Base-by-base conservation (phyloP, 2,329 filamentous ascomycete species). In the Podosphaera aphanis region DNA sequence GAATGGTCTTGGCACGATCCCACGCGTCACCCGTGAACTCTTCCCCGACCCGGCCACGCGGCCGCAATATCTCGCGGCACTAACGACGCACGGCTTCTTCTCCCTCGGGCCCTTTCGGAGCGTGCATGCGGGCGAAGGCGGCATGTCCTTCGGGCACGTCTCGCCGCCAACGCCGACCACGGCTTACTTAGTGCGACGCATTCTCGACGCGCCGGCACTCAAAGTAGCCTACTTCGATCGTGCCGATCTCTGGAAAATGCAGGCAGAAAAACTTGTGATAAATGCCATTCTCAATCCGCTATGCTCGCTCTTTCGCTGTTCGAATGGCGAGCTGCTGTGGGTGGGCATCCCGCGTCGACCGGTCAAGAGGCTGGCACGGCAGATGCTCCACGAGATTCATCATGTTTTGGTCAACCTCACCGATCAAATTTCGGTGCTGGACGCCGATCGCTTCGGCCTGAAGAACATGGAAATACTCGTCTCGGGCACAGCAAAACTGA, bases 251-350 rank as follows among this genome's bases (percentile, higher is more conserved):
- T 70, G 68, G 66, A 51, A 67, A 8, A 55, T 69, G n/a, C 86
- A 93, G 62, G 70, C 94, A 2, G 83, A 93, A 56, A 94, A 93
- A 60, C 66, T 94, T 1, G 79, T 81, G 1, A 67, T 86, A 44
- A 93, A 93, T 57, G 69, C 74, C 31, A 66, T 86, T 27, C 74
- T 94, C 55, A 92, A 93, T 57, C 83, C 88, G 0, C 63, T 94
- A n/a, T 90, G 83, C 0, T 79, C 78, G 0, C 63, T 94, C 8
- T 66, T 90, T 46, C 70, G 80, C 46, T 79, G 77, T 57, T 73
- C 73, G 50, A 94, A 94, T 53, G 84, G 85, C n/a, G 68, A 69
- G 4, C 60, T 94, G 0, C 74, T 93, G 15, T 42, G 40, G 40
- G 16, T 42, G 5, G 40, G 40, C 13, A 27, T 42, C 13, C 68